Conservation (phyloP, 148 eudicot genomes). For the Dysphania ambrosioides region DNA sequence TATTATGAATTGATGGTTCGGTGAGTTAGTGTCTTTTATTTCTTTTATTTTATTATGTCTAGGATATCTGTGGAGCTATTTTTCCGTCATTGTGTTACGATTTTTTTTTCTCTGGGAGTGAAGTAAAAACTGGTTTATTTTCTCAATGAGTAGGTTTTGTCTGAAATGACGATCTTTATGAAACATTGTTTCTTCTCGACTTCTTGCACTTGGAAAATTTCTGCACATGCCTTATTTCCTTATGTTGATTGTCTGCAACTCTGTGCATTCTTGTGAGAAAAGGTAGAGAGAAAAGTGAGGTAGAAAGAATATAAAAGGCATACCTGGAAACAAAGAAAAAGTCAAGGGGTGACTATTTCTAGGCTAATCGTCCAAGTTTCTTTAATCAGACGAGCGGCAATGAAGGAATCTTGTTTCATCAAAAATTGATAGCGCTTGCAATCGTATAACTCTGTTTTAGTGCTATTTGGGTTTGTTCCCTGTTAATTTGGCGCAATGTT, state of each 20-base stretch:
- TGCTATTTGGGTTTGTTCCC: too few relatives aligned
- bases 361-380: neutral
- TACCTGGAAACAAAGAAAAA: neutral
- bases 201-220: neutral
- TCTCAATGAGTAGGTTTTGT: neutral
- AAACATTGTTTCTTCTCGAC: neutral
- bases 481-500: neutral
- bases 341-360: neutral
- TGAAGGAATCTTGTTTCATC: too few relatives aligned
- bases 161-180: neutral
- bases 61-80: neutral
- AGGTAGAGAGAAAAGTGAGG: neutral
- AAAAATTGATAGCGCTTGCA: too few relatives aligned
- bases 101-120: neutral
- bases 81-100: neutral
- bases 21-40: slow-evolving; percentile 33
- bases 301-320: neutral
- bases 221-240: neutral
- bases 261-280: neutral
- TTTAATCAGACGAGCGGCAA: too few relatives aligned
- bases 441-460: too few relatives aligned
- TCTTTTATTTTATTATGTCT: neutral
- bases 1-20: slow-evolving; percentile 78
- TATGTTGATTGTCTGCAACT: neutral
- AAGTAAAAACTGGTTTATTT: neutral